Percentiles rank a stretch among this genome's conserved stretches.
Conservation (phyloP, 2,329 filamentous ascomycete genomes). For the Claviceps monticola region DNA sequence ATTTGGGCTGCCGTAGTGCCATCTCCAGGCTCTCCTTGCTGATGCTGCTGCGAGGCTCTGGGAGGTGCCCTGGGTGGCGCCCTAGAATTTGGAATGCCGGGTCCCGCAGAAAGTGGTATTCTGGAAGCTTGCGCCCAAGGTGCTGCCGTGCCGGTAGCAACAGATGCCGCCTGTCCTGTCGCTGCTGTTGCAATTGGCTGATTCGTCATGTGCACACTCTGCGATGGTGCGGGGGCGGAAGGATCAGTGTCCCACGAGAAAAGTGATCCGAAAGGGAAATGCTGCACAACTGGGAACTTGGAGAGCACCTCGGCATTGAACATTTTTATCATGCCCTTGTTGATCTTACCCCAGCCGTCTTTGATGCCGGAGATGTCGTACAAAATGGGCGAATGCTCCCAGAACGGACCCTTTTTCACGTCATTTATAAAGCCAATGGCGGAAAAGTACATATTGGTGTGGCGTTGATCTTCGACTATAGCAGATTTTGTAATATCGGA, state of each 20-base stretch:
- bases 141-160: constrained; percentile 24
- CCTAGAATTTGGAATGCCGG: constrained; percentile 27
- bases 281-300: constrained; percentile 97
- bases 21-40: constrained; percentile 9
- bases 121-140: constrained; percentile 30
- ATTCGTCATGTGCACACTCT: constrained; percentile 43
- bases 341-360: constrained; percentile 96
- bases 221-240: constrained; percentile 32
- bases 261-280: constrained; percentile 74
- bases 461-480: constrained; percentile 52
- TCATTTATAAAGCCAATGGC: constrained; percentile 95
- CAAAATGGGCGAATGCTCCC: constrained; percentile 89
- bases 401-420: constrained; percentile 92
- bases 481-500: constrained; percentile 50
- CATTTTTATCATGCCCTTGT: constrained; percentile 99
- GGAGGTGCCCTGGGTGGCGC: constrained; percentile 17
- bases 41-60: constrained; percentile 11
- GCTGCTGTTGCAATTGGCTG: constrained; percentile 25
- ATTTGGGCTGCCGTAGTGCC: constrained; percentile 25
- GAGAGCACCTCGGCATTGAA: constrained; percentile 91
- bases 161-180: constrained; percentile 10
- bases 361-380: constrained; percentile 88
- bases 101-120: constrained; percentile 21
- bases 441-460: constrained; percentile 78
- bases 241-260: constrained; percentile 64